Evolutionary conservation across 169 alveolate genomes (phyloP), one percentile per base, ranked within the genome.

Genomic region (Eimeria necatrix): DNA sequence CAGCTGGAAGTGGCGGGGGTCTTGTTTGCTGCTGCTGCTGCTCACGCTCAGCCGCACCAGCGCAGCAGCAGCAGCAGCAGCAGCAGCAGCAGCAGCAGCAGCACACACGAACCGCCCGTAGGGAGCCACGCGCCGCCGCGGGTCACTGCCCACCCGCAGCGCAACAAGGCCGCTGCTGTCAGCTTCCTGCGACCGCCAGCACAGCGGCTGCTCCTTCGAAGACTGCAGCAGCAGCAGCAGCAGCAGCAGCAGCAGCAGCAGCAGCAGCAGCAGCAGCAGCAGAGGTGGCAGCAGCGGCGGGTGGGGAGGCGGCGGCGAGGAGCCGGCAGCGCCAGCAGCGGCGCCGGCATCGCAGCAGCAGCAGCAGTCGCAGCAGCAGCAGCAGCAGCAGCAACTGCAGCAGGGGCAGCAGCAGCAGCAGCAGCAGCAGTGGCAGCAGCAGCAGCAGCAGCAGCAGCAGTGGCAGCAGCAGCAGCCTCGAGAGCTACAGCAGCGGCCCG

Each of bases 191-290:
- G 85, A 4, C 48, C 85, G 85, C 85, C 85, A 74, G 59, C 85
- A 74, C 10, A 9, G 20, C 5, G 85, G 85, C 59, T 74, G 85
- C 59, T 74, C 85, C 24, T 74, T 74, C 1, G 85, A 5, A 3
- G 59, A 10, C 18, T n/a, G 41, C 49, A n/a, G 81, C 81, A 71
- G 73, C 73, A 61, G n/a, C 73, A 61, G 73, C 73, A 61, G 73
- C 73, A 61, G 73, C 73, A 61, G 73, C 73, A 61, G 73, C 73
- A 61, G 73, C 73, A 61, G 73, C 73, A 61, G n/a, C n/a, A n/a
- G n/a, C 64, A 9, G 20, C 64, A 56, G 14, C 64, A 56, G 20
- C 51, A 71, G 7, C 51, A 71, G 16, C 16, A n/a, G 22, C 22
- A 71, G 81, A 4, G 22, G 41, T 24, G 49, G 20, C 64, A n/a